Evolutionary conservation across 2,329 filamentous ascomycete genomes (phyloP).

Genomic region (Trichophyton rubrum): DNA sequence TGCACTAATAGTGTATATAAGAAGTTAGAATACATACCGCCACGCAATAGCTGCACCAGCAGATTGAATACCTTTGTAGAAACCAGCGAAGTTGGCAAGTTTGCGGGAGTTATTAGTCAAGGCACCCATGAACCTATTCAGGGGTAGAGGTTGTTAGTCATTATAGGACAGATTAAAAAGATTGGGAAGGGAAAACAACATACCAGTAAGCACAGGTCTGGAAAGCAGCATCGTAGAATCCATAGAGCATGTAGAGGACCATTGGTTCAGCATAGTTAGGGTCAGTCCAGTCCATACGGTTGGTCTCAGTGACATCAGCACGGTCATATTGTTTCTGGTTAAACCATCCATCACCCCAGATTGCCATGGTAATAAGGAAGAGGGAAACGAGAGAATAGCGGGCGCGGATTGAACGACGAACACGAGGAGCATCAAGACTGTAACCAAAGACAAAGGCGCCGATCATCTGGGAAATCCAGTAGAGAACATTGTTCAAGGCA

Average conservation of each 20-base stretch:
- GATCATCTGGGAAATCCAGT: constrained; percentile 66
- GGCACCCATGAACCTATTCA: constrained; percentile 69
- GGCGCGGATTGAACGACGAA: constrained; percentile 56
- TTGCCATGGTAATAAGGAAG: constrained; percentile 56
- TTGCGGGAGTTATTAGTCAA: constrained; percentile 86
- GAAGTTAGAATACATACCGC: constrained; percentile 23
- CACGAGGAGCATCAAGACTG: constrained; percentile 47
- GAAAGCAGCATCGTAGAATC: constrained; percentile 79
- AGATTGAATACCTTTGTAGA: constrained; percentile 82
- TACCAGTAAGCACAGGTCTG: constrained; percentile 84
- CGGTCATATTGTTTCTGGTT: constrained; percentile 55
- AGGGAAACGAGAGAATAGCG: constrained; percentile 50
- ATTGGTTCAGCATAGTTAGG: constrained; percentile 62
- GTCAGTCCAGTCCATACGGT: constrained; percentile 27
- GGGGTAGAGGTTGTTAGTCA: not conserved
- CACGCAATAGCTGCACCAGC: constrained; percentile 56
- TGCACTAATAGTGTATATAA: not conserved
- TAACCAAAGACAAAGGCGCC: constrained; percentile 63
- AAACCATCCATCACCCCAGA: constrained; percentile 78
- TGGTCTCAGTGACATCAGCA: constrained; percentile 16
- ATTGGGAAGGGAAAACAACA: constrained; percentile 16
- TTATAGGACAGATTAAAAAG: not conserved
- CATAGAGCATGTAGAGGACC: constrained; percentile 84
- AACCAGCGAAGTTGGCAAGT: constrained; percentile 80
- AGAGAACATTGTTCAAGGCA: constrained; percentile 65